phyloP scores from a whole-genome alignment of 2,329 filamentous ascomycete species.

The Trichophyton verrucosum region DNA sequence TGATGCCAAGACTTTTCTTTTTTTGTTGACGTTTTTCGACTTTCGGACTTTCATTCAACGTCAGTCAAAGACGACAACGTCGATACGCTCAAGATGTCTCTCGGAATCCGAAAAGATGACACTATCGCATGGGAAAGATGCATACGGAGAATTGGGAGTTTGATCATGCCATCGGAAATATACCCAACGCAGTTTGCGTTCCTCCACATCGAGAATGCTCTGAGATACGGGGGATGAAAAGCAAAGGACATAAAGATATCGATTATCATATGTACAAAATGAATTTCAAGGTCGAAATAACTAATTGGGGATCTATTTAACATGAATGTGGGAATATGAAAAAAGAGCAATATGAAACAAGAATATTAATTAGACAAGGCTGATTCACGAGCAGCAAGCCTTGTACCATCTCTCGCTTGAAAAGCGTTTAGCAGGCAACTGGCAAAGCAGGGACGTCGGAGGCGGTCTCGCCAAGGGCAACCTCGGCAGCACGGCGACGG shows the following conservation, averaged over 20 bases:
- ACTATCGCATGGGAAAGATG: not conserved
- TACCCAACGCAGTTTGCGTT: too few species aligned
- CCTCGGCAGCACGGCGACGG: slow-evolving; percentile 35
- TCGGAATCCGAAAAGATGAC: not conserved
- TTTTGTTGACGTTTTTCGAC: not conserved
- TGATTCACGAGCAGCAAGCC: too few species aligned
- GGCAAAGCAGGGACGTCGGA: slow-evolving; percentile 9
- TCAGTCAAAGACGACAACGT: not conserved
- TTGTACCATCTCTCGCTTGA: not conserved
- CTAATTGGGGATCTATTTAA: not conserved
- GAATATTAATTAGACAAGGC: too few species aligned
- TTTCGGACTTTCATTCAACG: not conserved
- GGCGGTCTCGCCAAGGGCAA: slow-evolving; percentile 28
- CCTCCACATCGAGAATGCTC: too few species aligned
- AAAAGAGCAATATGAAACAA: not conserved
- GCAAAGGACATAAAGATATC: not conserved
- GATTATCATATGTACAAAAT: not conserved
- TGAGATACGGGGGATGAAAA: too few species aligned
- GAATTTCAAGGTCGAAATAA: not conserved
- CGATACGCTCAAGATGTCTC: not conserved
- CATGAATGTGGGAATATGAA: not conserved
- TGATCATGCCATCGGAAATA: too few species aligned
- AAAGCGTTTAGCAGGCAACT: slow-evolving; percentile 8
- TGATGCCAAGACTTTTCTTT: not conserved
- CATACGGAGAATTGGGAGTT: not conserved